Conservation (phyloP, 2,329 filamentous ascomycete species). For the Pseudohalonectria lignicola region DNA sequence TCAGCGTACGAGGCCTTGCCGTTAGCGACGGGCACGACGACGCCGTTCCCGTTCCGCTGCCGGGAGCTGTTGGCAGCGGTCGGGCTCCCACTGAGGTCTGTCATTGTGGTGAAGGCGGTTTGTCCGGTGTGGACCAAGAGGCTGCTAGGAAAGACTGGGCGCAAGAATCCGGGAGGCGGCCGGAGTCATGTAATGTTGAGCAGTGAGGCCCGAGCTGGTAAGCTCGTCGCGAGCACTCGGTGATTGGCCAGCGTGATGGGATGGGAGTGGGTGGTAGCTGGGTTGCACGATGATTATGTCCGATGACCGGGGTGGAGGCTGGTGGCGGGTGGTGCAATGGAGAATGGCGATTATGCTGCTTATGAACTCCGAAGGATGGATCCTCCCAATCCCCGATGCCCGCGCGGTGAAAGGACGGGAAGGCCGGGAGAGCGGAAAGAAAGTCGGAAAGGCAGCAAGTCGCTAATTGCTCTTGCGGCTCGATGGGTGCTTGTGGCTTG, state of each 20-base stretch:
- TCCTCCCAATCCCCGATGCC: too few relatives aligned
- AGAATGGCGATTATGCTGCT: too few relatives aligned
- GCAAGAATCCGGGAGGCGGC: background rate
- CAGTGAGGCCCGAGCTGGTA: conserved; percentile 2
- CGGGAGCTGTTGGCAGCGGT: conserved; percentile 19
- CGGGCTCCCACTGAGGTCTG: too few relatives aligned
- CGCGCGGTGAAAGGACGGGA: too few relatives aligned
- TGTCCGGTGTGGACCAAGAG: background rate
- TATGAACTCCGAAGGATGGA: too few relatives aligned
- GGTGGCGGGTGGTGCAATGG: background rate
- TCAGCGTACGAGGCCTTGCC: conserved; percentile 61
- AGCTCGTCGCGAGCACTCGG: background rate
- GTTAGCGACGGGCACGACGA: conserved; percentile 41
- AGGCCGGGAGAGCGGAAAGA: too few relatives aligned
- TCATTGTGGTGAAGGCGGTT: background rate
- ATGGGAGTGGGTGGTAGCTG: background rate
- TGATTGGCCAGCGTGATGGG: conserved; percentile 1
- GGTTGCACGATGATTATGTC: background rate
- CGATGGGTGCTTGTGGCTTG: background rate
- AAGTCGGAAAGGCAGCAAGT: too few relatives aligned
- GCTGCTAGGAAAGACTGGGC: background rate
- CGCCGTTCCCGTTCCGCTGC: conserved; percentile 22
- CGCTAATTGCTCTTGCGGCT: too few relatives aligned
- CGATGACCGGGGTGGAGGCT: background rate
- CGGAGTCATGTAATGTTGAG: conserved; percentile 2